Base-by-base conservation (phyloP, 768 basidiomycete species). In the Auricularia sp. region DNA sequence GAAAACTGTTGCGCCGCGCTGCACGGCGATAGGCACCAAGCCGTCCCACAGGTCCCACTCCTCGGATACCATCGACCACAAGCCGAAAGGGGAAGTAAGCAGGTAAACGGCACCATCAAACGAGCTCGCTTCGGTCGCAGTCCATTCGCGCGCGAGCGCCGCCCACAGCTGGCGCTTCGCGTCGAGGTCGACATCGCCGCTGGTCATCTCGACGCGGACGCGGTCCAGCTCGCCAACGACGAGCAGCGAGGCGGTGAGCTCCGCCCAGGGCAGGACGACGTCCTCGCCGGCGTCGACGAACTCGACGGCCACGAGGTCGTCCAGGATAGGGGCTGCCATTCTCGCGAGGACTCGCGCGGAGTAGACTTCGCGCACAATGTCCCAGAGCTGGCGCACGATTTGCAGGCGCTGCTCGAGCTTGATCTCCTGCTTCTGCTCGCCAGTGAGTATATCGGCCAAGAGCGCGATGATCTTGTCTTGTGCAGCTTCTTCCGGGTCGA, bases 311-410 rank as follows among this genome's bases (percentile, higher is more conserved):
- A 29, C 23, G 23, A 59, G 23, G 23, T 59, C 56, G 34, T 35
- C 34, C 21, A 59, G 34, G 23, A 59, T 6, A 7, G 18, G 8
- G 11, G 11, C 23, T 10, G 56, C 18, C 34, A 59, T 7, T 21
- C 21, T 18, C 7, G 23, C 34, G 56, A 18, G 43, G 36, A 59
- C 33, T 5, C 18, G 1, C 14, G 47, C 16, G 47, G 11, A 14
- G 47, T 87, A 77, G 7, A 77, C 71, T 3, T 71, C 71, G 39
- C 77, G 78, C 62, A 82, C 75, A 51, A 74, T 72, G 1, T 72
- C 68, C 87, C 87, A 90, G 42, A 90, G 78, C n/a, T 80, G 77
- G 29, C 80, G 80, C 8, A 84, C 77, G 21, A 87, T 72, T 3
- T 74, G 75, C n/a, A 91, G 72, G 63, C n/a, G 66, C 42, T 11